A percentile compares a stretch with the other conserved stretches of the same genome.
Conservation (phyloP, 2,329 filamentous ascomycete species). For the Cadophora sp. region DNA sequence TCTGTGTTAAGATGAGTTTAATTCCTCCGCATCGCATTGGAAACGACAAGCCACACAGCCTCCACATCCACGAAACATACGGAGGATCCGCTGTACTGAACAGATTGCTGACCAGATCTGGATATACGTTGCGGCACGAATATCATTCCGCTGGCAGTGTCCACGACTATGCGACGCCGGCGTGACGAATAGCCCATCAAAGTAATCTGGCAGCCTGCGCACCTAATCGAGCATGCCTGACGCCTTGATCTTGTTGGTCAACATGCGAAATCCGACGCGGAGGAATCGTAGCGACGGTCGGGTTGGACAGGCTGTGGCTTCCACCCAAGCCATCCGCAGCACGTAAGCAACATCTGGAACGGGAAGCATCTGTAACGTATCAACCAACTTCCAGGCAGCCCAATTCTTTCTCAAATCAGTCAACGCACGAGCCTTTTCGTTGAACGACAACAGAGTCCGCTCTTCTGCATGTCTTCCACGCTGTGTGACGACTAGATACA, state of each 20-base stretch:
- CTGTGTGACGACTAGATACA: background rate
- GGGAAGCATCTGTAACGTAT: constrained; percentile 31
- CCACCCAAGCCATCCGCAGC: constrained; percentile 22
- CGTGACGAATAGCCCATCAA: constrained; percentile 10
- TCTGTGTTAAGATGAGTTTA: constrained; percentile 14
- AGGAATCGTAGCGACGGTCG: constrained; percentile 17
- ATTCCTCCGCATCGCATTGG: constrained; percentile 20
- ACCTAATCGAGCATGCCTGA: constrained; percentile 26
- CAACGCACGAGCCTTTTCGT: background rate
- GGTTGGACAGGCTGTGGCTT: constrained; percentile 14
- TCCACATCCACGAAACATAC: constrained; percentile 27
- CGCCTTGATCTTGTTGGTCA: constrained; percentile 12
- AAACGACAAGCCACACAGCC: constrained; percentile 24
- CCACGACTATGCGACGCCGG: constrained; percentile 20
- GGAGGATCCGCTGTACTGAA: constrained; percentile 11
- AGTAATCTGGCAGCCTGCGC: constrained; percentile 32
- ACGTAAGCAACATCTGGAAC: constrained; percentile 21
- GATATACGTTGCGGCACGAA: constrained; percentile 5
- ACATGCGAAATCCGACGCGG: constrained; percentile 18
- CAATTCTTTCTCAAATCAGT: background rate
- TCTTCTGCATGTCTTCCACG: constrained; percentile 26
- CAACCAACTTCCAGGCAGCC: constrained; percentile 22
- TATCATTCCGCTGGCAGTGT: constrained; percentile 2
- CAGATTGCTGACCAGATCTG: constrained; percentile 14
- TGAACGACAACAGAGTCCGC: constrained; percentile 19